These are phyloP conservation scores for Saturnispora saitoi DNA, from an alignment of 805 yeast species.

Conservation along the genomic window DNA sequence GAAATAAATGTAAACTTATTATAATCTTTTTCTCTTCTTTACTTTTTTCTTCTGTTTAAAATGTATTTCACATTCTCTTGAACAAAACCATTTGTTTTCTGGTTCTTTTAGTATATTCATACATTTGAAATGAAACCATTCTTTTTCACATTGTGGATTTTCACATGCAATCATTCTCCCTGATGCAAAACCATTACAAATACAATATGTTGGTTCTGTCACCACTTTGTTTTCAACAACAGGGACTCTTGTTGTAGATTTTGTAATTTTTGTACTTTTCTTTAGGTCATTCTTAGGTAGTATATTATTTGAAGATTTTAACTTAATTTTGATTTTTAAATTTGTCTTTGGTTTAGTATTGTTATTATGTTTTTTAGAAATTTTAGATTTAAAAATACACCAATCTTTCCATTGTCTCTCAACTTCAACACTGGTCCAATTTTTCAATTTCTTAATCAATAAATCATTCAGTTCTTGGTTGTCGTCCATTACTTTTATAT, in stretches of 20 bases:
- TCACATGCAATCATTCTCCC: constrained; percentile 98
- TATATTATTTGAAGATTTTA: not conserved
- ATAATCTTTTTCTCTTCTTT: not conserved
- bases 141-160: constrained; percentile 69
- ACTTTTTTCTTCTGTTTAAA: not conserved
- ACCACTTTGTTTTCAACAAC: constrained; percentile 14
- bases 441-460: constrained; percentile 6
- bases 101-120: constrained; percentile 88
- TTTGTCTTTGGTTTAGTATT: not conserved
- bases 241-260: constrained; percentile 1
- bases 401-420: constrained; percentile 17
- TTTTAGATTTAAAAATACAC: constrained; percentile 21
- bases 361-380: not conserved
- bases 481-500: constrained; percentile 18
- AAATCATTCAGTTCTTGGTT: constrained; percentile 14
- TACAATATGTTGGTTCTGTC: constrained; percentile 32
- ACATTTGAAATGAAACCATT: constrained; percentile 96
- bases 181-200: constrained; percentile 43
- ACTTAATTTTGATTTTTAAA: not conserved
- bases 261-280: not conserved
- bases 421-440: constrained; percentile 15
- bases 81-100: constrained; percentile 83
- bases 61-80: constrained; percentile 47
- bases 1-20: not conserved
- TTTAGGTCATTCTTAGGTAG: not conserved